Conservation (phyloP, 2,329 filamentous ascomycete species). For the Aspergillus phoenicis region DNA sequence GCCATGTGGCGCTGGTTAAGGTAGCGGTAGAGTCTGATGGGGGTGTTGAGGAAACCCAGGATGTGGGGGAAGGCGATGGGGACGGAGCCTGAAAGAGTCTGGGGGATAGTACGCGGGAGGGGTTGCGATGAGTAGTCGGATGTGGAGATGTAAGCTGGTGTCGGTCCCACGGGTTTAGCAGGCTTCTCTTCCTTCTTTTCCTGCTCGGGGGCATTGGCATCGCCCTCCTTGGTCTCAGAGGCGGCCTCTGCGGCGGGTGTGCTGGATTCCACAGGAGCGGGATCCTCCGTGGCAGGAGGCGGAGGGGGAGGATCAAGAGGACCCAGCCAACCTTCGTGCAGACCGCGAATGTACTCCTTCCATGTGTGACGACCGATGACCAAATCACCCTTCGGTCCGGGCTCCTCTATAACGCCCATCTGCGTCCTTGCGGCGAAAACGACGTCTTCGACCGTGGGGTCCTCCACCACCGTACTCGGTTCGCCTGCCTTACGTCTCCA, state of each 20-base stretch:
- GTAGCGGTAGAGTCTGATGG: slow-evolving; percentile 82
- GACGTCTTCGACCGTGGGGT: slow-evolving; percentile 59
- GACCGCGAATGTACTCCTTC: slow-evolving; percentile 93
- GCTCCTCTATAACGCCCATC: slow-evolving; percentile 69
- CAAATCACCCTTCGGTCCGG: slow-evolving; percentile 78
- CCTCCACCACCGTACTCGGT: slow-evolving; percentile 47
- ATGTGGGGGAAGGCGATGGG: slow-evolving; percentile 83
- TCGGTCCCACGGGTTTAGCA: slow-evolving; percentile 59
- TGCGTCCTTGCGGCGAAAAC: slow-evolving; percentile 66
- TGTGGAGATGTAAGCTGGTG: slow-evolving; percentile 72
- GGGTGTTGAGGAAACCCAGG: slow-evolving; percentile 88
- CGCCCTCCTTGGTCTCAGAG: slow-evolving; percentile 47
- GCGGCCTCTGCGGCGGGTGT: slow-evolving; percentile 25
- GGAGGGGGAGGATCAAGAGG: slow-evolving; percentile 62
- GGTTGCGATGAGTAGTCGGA: slow-evolving; percentile 69
- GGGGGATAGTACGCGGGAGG: slow-evolving; percentile 67
- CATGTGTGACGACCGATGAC: slow-evolving; percentile 89
- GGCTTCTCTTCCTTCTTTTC: slow-evolving; percentile 51
- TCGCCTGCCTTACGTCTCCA: slow-evolving; percentile 63
- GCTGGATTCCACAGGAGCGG: slow-evolving; percentile 28
- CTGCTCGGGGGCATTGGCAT: slow-evolving; percentile 56
- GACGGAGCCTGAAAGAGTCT: slow-evolving; percentile 70
- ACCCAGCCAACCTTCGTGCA: slow-evolving; percentile 96
- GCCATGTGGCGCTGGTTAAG: slow-evolving; percentile 80
- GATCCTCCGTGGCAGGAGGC: slow-evolving; percentile 19